These are phyloP conservation scores for Neocatenulostroma microsporum DNA, from an alignment of 2,329 filamentous ascomycete genomes.

Conservation along the genomic window DNA sequence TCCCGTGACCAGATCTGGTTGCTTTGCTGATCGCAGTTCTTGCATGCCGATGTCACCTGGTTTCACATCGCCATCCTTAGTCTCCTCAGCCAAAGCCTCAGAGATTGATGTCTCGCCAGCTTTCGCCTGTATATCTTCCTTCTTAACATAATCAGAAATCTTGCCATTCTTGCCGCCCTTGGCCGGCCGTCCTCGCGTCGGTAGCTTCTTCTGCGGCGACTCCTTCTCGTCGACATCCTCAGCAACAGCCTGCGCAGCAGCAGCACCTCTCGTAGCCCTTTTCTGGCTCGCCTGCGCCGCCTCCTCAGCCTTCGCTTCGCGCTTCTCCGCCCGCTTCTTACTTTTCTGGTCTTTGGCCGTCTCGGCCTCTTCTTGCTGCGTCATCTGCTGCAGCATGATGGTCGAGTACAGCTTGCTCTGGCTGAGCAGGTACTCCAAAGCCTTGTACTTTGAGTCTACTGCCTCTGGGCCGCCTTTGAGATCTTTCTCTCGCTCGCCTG, in stretches of 20 bases:
- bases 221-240: slow-evolving; percentile 15
- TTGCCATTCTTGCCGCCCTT: slow-evolving; percentile 34
- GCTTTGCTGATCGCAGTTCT: slow-evolving; percentile 69
- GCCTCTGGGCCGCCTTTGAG: slow-evolving; percentile 38
- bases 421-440: slow-evolving; percentile 45
- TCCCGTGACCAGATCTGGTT: slow-evolving; percentile 75
- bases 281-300: slow-evolving; percentile 40
- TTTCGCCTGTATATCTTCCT: slow-evolving; percentile 48
- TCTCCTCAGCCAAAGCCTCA: slow-evolving; percentile 52
- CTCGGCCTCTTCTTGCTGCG: slow-evolving; percentile 43
- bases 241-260: slow-evolving; percentile 16
- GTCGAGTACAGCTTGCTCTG: slow-evolving; percentile 47
- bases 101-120: slow-evolving; percentile 47
- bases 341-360: slow-evolving; percentile 39
- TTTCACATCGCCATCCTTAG: slow-evolving; percentile 50
- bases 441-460: slow-evolving; percentile 45
- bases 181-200: slow-evolving; percentile 27
- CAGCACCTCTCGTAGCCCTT: slow-evolving; percentile 36
- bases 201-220: slow-evolving; percentile 18
- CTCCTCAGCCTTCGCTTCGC: slow-evolving; percentile 42
- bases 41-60: slow-evolving; percentile 56
- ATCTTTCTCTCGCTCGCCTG: slow-evolving; percentile 40
- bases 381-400: slow-evolving; percentile 48
- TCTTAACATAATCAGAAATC: slow-evolving; percentile 55
- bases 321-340: slow-evolving; percentile 37